Base-by-base conservation (phyloP, 495 filamentous ascomycete genomes). In the Aspergillus carlsbadensis region DNA sequence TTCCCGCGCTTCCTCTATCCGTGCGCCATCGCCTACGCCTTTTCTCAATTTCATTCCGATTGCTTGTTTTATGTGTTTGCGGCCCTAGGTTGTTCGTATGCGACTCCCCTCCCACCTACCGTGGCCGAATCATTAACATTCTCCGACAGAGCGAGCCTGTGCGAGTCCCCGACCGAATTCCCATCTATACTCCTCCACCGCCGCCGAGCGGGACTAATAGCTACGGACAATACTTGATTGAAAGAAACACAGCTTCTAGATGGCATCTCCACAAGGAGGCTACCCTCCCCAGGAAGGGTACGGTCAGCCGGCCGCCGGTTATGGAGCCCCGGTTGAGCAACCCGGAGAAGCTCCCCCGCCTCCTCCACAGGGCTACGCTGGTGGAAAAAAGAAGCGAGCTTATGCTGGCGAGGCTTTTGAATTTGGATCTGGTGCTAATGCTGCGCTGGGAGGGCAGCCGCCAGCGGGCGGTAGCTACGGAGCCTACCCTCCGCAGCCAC, bases 361-460 rank as follows among this genome's bases (percentile, higher is more conserved):
- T 13, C 54, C 66, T 52, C 51, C 68, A 36, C 66, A 65, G 26
- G 68, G 54, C 40, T 60, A 66, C 8, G 80, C 57, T 71, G 84
- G 62, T 79, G 84, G 77, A 77, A 81, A 87, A 71, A 96, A 92
- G 81, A 96, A 96, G 80, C 81, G 91, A 71, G 84, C 87, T 39
- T 98, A 98, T 77, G 94, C 95, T 21, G 90, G 90, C 22, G 87
- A 92, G 68, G 93, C 92, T 6, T 98, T 93, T 70, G 95, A 96
- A 10, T 92, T 98, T 65, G 92, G 88, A 31, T 83, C 83, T 29
- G 94, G 94, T 61, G 89, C 88, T 64, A 98, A 98, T 83, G 85
- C 90, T 49, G 88, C 76, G 14, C 67, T 85, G 40, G 83, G 81
- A 58, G 82, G 79, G 45, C 84, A 87, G 65, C 68, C 67, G 42